Conservation (phyloP, 2,329 filamentous ascomycete species). For the Penicillium thymicola region DNA sequence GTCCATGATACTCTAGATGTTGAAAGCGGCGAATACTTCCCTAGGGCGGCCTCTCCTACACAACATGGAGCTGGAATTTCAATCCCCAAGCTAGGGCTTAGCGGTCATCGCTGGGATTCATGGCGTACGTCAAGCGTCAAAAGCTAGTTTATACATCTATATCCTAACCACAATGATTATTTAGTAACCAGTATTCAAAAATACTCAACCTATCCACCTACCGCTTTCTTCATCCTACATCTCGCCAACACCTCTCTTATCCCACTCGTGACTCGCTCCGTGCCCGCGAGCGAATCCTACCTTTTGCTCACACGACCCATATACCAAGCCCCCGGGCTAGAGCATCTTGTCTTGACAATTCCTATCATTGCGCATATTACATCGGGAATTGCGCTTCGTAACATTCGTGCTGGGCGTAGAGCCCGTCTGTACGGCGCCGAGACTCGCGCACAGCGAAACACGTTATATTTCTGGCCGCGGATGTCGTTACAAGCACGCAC, state of each 20-base stretch:
- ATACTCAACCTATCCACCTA: slow-evolving; percentile 84
- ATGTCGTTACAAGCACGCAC: slow-evolving; percentile 67
- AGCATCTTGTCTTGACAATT: slow-evolving; percentile 73
- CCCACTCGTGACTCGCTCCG: slow-evolving; percentile 69
- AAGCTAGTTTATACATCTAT: not conserved
- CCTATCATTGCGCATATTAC: slow-evolving; percentile 73
- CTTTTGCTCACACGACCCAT: slow-evolving; percentile 87
- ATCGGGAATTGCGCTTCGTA: slow-evolving; percentile 72
- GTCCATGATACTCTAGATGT: slow-evolving; percentile 58
- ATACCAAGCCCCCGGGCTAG: slow-evolving; percentile 79
- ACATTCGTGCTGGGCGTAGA: slow-evolving; percentile 70
- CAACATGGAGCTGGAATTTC: slow-evolving; percentile 19
- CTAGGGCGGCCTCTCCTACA: slow-evolving; percentile 17
- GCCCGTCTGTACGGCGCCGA: slow-evolving; percentile 72
- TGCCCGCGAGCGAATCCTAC: slow-evolving; percentile 74
- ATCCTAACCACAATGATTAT: not conserved
- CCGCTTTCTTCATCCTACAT: slow-evolving; percentile 72
- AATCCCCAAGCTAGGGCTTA: slow-evolving; percentile 51
- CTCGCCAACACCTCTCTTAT: slow-evolving; percentile 78
- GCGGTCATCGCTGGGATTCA: slow-evolving; percentile 68
- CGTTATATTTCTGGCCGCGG: slow-evolving; percentile 61
- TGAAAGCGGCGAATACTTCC: slow-evolving; percentile 51
- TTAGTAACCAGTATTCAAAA: slow-evolving; percentile 73
- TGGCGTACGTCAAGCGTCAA: slow-evolving; percentile 60
- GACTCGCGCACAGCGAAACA: slow-evolving; percentile 49